phyloP scores from a whole-genome alignment of 371 early-diverging fungal genomes.

The Apophysomyces variabilis region DNA sequence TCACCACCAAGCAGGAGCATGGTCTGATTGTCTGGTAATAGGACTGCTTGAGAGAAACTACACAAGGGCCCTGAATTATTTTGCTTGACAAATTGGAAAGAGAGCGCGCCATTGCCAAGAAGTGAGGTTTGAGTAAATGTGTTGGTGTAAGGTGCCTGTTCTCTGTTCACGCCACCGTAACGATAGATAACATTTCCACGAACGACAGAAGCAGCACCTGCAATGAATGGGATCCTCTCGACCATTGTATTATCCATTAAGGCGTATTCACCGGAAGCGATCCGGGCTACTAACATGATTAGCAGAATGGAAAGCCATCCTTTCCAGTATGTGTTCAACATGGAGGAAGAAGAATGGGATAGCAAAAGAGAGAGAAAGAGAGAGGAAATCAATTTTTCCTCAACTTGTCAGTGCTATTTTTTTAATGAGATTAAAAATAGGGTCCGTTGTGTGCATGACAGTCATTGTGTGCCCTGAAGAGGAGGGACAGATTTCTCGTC shows the following conservation, averaged over 20 bases:
- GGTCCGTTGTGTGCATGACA: conserved; percentile 2
- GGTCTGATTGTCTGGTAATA: conserved; percentile 17
- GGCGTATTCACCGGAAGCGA: neutral
- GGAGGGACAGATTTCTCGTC: neutral
- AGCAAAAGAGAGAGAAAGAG: neutral
- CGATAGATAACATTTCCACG: conserved; percentile 14
- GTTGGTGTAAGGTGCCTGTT: neutral
- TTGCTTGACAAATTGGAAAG: neutral
- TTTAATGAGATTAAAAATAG: conserved; percentile 5
- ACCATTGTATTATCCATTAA: neutral
- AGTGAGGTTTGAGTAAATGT: neutral
- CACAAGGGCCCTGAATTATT: neutral
- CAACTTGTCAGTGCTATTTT: neutral
- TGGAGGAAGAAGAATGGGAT: neutral
- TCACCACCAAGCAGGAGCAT: conserved; percentile 15
- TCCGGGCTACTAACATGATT: neutral
- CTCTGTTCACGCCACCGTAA: conserved; percentile 9
- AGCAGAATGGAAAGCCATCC: neutral
- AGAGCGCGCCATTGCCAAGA: neutral
- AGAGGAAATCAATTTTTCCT: neutral
- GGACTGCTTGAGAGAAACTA: conserved; percentile 1
- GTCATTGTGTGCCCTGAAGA: conserved; percentile 5
- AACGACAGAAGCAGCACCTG: conserved; percentile 9
- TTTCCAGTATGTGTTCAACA: neutral
- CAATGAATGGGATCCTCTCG: neutral